These are phyloP conservation scores for Blastobotrys petasosporus DNA, from an alignment of 1,139 yeast genomes.

Conservation along the genomic window DNA sequence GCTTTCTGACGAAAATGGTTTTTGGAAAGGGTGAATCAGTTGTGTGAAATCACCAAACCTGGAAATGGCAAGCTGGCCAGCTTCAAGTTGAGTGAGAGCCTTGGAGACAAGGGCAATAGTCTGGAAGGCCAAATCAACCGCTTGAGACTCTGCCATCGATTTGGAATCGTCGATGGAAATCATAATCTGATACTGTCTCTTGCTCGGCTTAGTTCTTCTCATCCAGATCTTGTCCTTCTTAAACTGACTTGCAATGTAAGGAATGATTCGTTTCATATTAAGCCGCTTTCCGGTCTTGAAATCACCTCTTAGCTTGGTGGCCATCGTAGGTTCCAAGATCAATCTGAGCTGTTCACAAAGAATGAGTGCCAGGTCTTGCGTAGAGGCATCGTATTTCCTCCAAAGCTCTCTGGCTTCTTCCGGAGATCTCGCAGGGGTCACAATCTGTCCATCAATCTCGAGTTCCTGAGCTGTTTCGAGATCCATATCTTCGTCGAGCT, in stretches of 20 bases:
- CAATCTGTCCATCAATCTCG: slow-evolving; percentile 36
- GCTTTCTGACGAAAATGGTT: slow-evolving; percentile 73
- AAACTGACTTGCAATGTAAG: slow-evolving; percentile 96
- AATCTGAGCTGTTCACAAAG: slow-evolving; percentile 89
- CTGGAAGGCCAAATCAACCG: slow-evolving; percentile 88
- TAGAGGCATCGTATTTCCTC: slow-evolving; percentile 74
- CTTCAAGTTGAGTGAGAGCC: slow-evolving; percentile 88
- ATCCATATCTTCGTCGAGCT: slow-evolving; percentile 23
- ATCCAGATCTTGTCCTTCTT: slow-evolving; percentile 98
- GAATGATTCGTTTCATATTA: slow-evolving; percentile 95
- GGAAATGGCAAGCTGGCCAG: slow-evolving; percentile 88
- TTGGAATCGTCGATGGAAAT: slow-evolving; percentile 96
- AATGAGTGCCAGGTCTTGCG: slow-evolving; percentile 81
- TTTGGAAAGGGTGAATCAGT: slow-evolving; percentile 85
- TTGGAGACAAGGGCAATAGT: slow-evolving; percentile 91
- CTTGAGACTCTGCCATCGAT: slow-evolving; percentile 86
- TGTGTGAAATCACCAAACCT: slow-evolving; percentile 82
- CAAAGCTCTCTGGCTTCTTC: slow-evolving; percentile 74
- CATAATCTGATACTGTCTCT: slow-evolving; percentile 96
- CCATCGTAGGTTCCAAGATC: slow-evolving; percentile 90
- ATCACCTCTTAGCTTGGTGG: slow-evolving; percentile 91
- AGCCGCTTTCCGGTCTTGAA: slow-evolving; percentile 95
- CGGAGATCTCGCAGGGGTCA: slow-evolving; percentile 46
- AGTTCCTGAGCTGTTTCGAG: slow-evolving; percentile 28
- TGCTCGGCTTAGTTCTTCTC: slow-evolving; percentile 94